Evolutionary conservation across 1,139 yeast species (phyloP).

Genomic region (Yamadazyma sp.): DNA sequence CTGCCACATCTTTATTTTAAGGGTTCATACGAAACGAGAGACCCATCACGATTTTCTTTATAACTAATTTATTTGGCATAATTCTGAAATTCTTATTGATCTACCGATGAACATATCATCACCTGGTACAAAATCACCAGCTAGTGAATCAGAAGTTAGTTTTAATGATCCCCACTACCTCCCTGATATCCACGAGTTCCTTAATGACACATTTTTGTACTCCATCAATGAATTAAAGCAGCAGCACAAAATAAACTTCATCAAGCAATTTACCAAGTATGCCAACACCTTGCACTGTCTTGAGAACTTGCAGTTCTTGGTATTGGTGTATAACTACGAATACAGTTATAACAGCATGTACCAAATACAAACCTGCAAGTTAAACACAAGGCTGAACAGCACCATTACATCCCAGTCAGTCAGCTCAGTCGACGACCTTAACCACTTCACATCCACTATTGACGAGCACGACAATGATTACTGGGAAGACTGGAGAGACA

Average conservation of each 20-base stretch:
- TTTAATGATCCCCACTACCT: conserved; percentile 2
- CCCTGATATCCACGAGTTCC: conserved; percentile 27
- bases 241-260: conserved; percentile 13
- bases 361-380: conserved; percentile 2
- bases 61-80: too few species aligned
- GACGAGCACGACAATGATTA: conserved; percentile 23
- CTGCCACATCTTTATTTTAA: neutral
- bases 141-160: too few species aligned
- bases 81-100: too few species aligned
- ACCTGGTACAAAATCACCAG: too few species aligned
- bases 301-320: conserved; percentile 46
- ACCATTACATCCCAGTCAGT: conserved; percentile 9
- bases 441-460: conserved; percentile 32
- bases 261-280: conserved; percentile 21
- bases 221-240: conserved; percentile 21
- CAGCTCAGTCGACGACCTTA: conserved; percentile 21
- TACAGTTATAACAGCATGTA: conserved; percentile 17
- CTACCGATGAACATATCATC: neutral
- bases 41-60: neutral
- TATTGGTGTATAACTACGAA: conserved; percentile 48
- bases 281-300: conserved; percentile 35
- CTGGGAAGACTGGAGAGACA: conserved; percentile 31
- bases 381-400: conserved; percentile 8
- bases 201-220: conserved; percentile 26
- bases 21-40: neutral